Evolutionary conservation across 139 green algal species (phyloP).

Genomic region (Gonium pectorale): DNA sequence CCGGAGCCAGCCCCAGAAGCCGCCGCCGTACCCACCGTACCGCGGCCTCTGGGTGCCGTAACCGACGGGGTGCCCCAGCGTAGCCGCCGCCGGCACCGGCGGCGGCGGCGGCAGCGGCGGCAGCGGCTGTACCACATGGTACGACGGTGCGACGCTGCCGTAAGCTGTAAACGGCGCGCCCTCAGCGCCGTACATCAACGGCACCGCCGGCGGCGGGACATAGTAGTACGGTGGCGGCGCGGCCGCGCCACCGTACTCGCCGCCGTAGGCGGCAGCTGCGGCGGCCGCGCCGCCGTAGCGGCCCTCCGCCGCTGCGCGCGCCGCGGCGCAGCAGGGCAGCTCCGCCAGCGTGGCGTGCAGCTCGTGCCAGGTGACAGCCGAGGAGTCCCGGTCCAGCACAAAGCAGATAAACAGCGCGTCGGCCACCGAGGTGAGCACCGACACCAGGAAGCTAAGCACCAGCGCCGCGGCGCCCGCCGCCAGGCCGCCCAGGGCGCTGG

Average conservation of each 20-base stretch:
- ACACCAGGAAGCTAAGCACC: slow-evolving; percentile 19
- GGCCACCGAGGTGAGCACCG: slow-evolving; percentile 10
- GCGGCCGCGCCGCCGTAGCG: not conserved
- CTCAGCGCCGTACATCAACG: not conserved
- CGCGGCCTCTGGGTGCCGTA: not conserved
- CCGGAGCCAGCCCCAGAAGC: slow-evolving; percentile 43
- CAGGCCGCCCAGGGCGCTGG: slow-evolving; percentile 8
- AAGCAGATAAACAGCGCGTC: slow-evolving; percentile 35
- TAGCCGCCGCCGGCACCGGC: too few relatives aligned
- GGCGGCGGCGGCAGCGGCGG: not conserved
- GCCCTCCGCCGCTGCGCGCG: not conserved
- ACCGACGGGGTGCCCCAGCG: not conserved
- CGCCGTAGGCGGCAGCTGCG: not conserved
- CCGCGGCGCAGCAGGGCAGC: slow-evolving; percentile 23
- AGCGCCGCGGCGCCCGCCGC: slow-evolving; percentile 17
- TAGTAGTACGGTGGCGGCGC: slow-evolving; percentile 4
- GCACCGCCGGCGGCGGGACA: not conserved
- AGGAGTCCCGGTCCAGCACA: slow-evolving; percentile 15
- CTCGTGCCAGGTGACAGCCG: slow-evolving; percentile 13
- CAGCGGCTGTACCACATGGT: not conserved
- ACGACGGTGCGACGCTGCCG: not conserved
- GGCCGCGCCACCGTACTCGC: not conserved
- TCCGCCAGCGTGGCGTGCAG: not conserved
- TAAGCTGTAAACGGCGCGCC: not conserved
- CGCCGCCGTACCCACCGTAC: not conserved